A percentile compares a stretch with the other conserved stretches of the same genome.
Evolutionary conservation across 495 filamentous ascomycete species (phyloP).

Genomic region (Oleoguttula mirabilis): DNA sequence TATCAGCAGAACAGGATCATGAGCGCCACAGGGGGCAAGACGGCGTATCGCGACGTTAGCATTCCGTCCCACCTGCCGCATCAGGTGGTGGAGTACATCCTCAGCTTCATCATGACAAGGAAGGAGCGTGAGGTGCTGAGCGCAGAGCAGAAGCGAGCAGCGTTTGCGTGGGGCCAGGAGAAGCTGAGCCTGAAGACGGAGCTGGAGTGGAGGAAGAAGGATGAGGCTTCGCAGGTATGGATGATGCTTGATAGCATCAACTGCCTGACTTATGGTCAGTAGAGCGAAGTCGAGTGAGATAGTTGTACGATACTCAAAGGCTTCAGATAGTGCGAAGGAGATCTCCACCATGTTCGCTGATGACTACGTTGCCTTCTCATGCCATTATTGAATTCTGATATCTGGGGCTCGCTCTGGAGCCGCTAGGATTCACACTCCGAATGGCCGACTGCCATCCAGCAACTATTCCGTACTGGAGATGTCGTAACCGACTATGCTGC

Average conservation of each 20-base stretch:
- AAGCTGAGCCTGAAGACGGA: constrained; percentile 24
- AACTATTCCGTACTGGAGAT: too few species aligned
- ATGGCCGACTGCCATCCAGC: too few species aligned
- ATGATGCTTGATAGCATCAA: constrained; percentile 28
- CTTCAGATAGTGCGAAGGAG: too few species aligned
- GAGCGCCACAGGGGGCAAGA: not conserved
- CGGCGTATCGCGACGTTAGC: constrained; percentile 1
- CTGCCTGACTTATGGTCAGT: constrained; percentile 28
- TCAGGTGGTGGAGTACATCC: constrained; percentile 4
- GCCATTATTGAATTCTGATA: too few species aligned
- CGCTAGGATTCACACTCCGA: too few species aligned
- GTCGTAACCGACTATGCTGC: too few species aligned
- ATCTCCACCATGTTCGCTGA: too few species aligned
- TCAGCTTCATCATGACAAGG: constrained; percentile 5
- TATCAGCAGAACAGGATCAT: constrained; percentile 10
- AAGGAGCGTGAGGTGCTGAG: constrained; percentile 12
- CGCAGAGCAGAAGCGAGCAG: constrained; percentile 13
- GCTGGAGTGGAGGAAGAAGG: constrained; percentile 24
- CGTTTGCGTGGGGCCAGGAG: constrained; percentile 25
- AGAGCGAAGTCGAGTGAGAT: too few species aligned
- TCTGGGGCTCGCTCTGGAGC: too few species aligned
- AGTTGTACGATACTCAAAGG: too few species aligned
- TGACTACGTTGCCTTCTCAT: too few species aligned
- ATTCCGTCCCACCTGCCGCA: constrained; percentile 7
- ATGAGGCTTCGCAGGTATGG: constrained; percentile 26